phyloP scores from a whole-genome alignment of 164 flowering plant genomes.

The Akebia trifoliata region DNA sequence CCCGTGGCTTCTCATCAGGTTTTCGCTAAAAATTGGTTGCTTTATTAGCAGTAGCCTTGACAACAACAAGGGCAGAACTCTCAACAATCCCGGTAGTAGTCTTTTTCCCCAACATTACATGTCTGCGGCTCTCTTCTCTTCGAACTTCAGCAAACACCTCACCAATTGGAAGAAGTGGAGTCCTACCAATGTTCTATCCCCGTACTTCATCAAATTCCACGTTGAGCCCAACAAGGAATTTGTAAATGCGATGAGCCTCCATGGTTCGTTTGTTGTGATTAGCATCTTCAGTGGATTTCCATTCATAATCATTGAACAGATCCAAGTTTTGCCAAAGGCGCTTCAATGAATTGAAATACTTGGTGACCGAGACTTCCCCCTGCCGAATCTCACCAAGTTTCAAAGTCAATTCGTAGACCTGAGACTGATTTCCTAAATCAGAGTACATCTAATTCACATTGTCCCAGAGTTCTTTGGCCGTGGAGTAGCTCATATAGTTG shows the following conservation, averaged over 20 bases:
- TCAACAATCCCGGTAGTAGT: background rate
- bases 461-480: constrained; percentile 12
- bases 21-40: too few relatives aligned
- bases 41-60: too few relatives aligned
- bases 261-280: background rate
- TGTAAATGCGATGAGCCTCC: constrained; percentile 2
- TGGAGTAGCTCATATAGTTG: constrained; percentile 7
- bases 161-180: constrained; percentile 3
- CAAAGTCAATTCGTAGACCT: background rate
- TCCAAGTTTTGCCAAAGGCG: background rate
- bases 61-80: background rate
- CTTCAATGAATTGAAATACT: background rate
- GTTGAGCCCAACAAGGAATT: constrained; percentile 2
- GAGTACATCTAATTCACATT: background rate
- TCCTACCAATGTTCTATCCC: constrained; percentile 1
- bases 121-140: background rate
- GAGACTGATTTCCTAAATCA: constrained; percentile 1
- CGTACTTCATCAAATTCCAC: constrained; percentile 6
- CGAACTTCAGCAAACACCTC: background rate
- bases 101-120: background rate
- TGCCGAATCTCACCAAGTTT: background rate
- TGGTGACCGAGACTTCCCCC: background rate
- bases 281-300: background rate
- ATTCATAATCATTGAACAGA: constrained; percentile 3
- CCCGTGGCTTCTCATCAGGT: background rate